Base-by-base conservation (phyloP, 495 filamentous ascomycete genomes). In the Cercophora samala region DNA sequence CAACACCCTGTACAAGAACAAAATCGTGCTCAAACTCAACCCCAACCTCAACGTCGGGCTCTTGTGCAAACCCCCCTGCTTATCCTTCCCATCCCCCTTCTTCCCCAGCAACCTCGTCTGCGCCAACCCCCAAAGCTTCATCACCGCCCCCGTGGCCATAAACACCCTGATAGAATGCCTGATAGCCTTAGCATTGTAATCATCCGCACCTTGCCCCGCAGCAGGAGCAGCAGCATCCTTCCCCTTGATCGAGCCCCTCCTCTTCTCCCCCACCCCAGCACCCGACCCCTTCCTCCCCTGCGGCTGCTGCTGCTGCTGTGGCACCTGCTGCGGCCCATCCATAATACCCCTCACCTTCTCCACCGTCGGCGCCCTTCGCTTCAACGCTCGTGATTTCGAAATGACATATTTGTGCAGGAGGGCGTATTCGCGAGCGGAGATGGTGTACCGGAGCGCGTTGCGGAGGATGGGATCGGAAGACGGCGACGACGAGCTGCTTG, bases 1-100 rank as follows among this genome's bases (percentile, higher is more conserved):
- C 13, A 99, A 86, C 32, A 97, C 82, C 53, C 95, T 87, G 71
- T 99, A 93, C 68, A 96, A 82, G 51, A 98, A 83, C 32, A 99
- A 83, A 59, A 97, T 88, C 13, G 90, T 86, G 58, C 93, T 93
- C 32, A 97, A 81, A 1, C 91, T 92, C 25, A 93, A 77, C 18
- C 92, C 92, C 17, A 96, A 83, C 60, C 93, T 85, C 60, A 96
- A 82, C 60, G 89, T 89, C 0, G 90, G 83, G 2, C 88, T 90
- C 65, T 86, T 87, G 74, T 88, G 82, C 29, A 93, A 75, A 1
- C 88, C 78, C 11, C 80, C 73, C 78, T 86, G 78, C 69, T 79
- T 70, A 42, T 19, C 29, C 18, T n/a, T 42, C 9, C 18, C 25
- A 21, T 82, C 78, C 69, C 86, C 74, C 66, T 81, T 74, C 67